Base-by-base conservation (phyloP, 345 rosid species). In the Eucalyptus caleyi region DNA sequence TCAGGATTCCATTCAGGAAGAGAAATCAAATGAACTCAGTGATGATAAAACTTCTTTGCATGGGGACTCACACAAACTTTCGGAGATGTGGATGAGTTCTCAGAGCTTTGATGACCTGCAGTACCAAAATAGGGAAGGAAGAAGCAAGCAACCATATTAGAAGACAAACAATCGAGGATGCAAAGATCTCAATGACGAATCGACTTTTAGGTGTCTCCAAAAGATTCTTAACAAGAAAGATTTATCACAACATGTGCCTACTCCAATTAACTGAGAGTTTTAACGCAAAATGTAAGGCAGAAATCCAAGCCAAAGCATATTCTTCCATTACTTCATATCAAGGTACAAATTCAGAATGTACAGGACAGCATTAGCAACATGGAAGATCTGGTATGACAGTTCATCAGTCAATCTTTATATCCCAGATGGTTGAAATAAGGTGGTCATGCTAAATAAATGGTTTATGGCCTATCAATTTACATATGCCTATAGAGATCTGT, bases 51-150 rank as follows among this genome's bases (percentile, higher is more conserved):
- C 24, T 88, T 88, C 26, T 72, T 86, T 77, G 89, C 86, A 89
- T 5, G 88, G 89, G 92, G 89, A 97, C 97, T 96, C 88, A 98
- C 99, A 97, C 98, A 60, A 98, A 97, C 87, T 95, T 94, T 91
- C 89, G 92, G 49, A 98, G 91, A 51, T 86, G 93, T n/a, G 96
- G 89, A 92, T 96, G 96, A 77, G 96, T 96, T 93, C 99, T 92
- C 89, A 98, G 92, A 86, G 94, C 96, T 94, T 97, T 97, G 90
- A 95, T 93, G 67, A 95, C 97, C 98, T 96, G 93, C 93, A 92
- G 24, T 90, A 86, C 60, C 87, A 80, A 81, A 88, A 81, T 13
- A 85, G 54, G 23, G 67, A 86, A 51, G 83, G 83, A 77, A 21
- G 47, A 77, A 40, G 47, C 83, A 21, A 37, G 83, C 83, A 77